Percentiles rank a stretch among this genome's conserved stretches.
Conservation (phyloP, 805 yeast species). For the Novakomyces olei region DNA sequence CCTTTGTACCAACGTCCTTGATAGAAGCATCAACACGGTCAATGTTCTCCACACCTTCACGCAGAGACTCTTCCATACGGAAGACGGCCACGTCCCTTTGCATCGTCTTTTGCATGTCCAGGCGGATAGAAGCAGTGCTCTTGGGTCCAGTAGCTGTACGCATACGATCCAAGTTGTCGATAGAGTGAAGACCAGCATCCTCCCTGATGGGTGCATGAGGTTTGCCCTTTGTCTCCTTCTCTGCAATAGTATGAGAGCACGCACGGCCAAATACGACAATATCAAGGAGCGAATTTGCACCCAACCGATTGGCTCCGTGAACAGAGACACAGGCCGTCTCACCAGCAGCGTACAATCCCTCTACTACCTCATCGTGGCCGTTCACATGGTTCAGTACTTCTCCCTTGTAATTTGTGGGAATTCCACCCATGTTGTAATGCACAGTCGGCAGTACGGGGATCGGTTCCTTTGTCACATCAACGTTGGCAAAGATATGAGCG, state of each 20-base stretch:
- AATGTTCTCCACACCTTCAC: conserved; percentile 71
- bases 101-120: conserved; percentile 87
- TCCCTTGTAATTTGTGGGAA: conserved; percentile 94
- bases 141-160: conserved; percentile 69
- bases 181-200: conserved; percentile 72
- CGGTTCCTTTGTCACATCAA: conserved; percentile 97
- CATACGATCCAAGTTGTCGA: conserved; percentile 69
- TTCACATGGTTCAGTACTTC: conserved; percentile 70
- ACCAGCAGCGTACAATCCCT: conserved; percentile 93
- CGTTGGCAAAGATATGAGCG: conserved; percentile 96
- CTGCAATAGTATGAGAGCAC: conserved; percentile 77
- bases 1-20: conserved; percentile 62
- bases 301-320: conserved; percentile 97
- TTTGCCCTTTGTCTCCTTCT: conserved; percentile 63
- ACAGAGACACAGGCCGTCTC: conserved; percentile 98
- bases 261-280: conserved; percentile 97
- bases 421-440: conserved; percentile 99
- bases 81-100: conserved; percentile 93
- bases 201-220: conserved; percentile 68
- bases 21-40: conserved; percentile 52
- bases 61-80: conserved; percentile 79
- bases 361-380: conserved; percentile 78
- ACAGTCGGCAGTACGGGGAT: conserved; percentile 96
- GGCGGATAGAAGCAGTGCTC: conserved; percentile 72
- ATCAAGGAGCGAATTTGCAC: conserved; percentile 93